Percentiles rank a stretch among this genome's conserved stretches.
These are phyloP conservation scores for Phytophthora citricola DNA, from an alignment of 352 stramenopile species.

Conservation along the genomic window DNA sequence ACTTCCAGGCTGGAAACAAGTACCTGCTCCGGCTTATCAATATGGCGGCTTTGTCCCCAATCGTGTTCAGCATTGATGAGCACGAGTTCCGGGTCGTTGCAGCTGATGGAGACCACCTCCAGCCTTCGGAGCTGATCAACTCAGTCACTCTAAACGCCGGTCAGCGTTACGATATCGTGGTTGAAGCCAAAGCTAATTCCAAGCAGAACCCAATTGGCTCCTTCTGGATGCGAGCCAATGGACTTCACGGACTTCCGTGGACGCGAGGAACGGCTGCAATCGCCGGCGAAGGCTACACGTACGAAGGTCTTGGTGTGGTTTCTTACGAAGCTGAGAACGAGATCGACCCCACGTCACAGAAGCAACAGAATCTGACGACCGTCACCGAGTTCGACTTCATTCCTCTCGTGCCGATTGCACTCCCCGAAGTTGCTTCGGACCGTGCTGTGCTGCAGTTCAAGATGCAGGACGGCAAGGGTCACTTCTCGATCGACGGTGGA, in stretches of 20 bases:
- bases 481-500: slow-evolving; percentile 36
- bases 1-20: slow-evolving; percentile 36
- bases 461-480: slow-evolving; percentile 19
- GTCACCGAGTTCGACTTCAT: slow-evolving; percentile 32
- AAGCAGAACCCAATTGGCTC: slow-evolving; percentile 1
- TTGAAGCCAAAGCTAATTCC: slow-evolving; percentile 24
- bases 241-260: slow-evolving; percentile 33
- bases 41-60: slow-evolving; percentile 40
- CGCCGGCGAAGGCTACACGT: slow-evolving; percentile 29
- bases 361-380: slow-evolving; percentile 15
- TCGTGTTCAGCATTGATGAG: slow-evolving; percentile 49
- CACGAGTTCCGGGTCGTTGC: slow-evolving; percentile 47
- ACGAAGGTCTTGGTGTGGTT: slow-evolving; percentile 34
- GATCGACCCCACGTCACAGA: slow-evolving; percentile 21
- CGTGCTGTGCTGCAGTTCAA: slow-evolving; percentile 33
- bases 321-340: slow-evolving; percentile 11
- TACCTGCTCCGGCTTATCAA: slow-evolving; percentile 52
- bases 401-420: slow-evolving; percentile 12
- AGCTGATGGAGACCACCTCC: slow-evolving; percentile 35
- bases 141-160: slow-evolving; percentile 36
- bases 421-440: slow-evolving; percentile 24
- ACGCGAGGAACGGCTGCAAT: slow-evolving; percentile 22
- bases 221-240: slow-evolving; percentile 46
- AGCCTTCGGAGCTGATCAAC: slow-evolving; percentile 39
- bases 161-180: slow-evolving; percentile 44